Evolutionary conservation across 129 eudicot genomes (phyloP), one percentile per base, ranked within the genome.

Genomic region (Escallonia herrerae): DNA sequence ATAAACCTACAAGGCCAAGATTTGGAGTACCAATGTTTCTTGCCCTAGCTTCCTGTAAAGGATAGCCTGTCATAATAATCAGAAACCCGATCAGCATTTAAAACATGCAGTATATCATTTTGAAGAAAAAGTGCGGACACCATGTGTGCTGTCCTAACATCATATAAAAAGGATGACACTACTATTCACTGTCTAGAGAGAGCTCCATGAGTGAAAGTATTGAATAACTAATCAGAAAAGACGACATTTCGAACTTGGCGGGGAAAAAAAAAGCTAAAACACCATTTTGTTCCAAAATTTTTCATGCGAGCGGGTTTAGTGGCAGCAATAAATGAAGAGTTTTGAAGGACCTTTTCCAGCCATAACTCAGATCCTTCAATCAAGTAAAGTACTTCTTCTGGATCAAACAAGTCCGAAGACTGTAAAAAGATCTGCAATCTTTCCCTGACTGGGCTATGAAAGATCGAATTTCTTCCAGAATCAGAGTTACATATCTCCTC

Each of bases 351-450:
- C 98, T 93, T 93, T 84, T 93, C 98, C 67, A 93, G 72, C 95
- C 95, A 93, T 69, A 93, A 75, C n/a, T 93, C 96, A 54, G 96
- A 93, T 67, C 81, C 86, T 86, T 89, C 86, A 40, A 93, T 86
- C 90, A 86, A 69, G 70, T 81, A 80, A 69, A 88, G 96, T 70
- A 93, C 81, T 53, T 88, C 98, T 80, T 85, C 98, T 37, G 91
- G 85, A 68, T 88, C 98, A 88, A 85, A 93, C 54, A 88, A 72
- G 66, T 88, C 96, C 8, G 98, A 88, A 67, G 96, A 83, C 78
- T 93, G 95, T 58, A 93, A 78, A 65, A 93, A 93, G 62, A 93
- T 78, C 82, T 93, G 96, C 71, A 93, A 59, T 74, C 96, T 83
- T 66, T 93, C 96, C 71, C 96, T 81, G 15, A 93, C 85, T 14